These are phyloP conservation scores for Spathaspora passalidarum DNA, from an alignment of 805 yeast species.

Conservation along the genomic window DNA sequence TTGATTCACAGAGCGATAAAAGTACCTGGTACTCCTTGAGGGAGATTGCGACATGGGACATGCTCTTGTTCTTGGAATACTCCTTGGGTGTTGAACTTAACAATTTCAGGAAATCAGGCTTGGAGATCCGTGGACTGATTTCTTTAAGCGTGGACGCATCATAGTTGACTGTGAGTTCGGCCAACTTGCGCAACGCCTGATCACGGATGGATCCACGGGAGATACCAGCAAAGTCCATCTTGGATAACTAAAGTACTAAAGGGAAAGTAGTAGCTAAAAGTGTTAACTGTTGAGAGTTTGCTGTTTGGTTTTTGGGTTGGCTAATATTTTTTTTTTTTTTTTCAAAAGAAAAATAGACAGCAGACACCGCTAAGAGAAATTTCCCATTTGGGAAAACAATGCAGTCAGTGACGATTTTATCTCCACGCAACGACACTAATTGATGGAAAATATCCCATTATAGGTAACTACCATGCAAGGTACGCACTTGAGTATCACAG, in stretches of 20 bases:
- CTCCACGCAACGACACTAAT: no score
- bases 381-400: no score
- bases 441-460: no score
- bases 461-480: no score
- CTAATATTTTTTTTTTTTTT: no score
- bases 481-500: no score
- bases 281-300: no score
- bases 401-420: no score
- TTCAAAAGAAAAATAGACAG: no score
- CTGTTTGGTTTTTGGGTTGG: not conserved
- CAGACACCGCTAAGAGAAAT: no score
- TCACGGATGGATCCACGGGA: constrained; percentile 38
- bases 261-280: no score
- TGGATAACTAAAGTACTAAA: no score
- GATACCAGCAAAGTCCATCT: constrained; percentile 39
- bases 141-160: constrained; percentile 7
- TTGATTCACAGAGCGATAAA: constrained; percentile 50
- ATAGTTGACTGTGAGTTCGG: constrained; percentile 28
- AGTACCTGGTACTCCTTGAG: constrained; percentile 55
- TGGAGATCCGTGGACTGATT: constrained; percentile 1
- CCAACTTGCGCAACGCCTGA: constrained; percentile 35
- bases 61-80: not conserved
- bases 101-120: constrained; percentile 22
- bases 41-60: constrained; percentile 37
- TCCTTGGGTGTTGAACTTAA: constrained; percentile 10